Evolutionary conservation across 2,329 filamentous ascomycete species (phyloP), one percentile per base, ranked within the genome.

Genomic region (Xylogone sp.): DNA sequence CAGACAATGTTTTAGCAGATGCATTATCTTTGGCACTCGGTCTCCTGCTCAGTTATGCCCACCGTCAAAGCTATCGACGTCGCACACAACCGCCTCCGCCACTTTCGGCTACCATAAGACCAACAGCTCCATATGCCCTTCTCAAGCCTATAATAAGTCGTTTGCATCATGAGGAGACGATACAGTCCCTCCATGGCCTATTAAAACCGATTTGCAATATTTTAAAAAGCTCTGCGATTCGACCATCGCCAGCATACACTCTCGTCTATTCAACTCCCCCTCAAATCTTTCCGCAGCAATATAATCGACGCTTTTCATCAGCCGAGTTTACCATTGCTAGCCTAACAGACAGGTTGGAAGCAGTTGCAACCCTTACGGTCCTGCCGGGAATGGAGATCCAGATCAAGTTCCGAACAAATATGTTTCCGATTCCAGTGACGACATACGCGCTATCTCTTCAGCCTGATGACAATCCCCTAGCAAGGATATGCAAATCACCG

Each of bases 11-110:
- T 34, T 65, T 88, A 21, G 87, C 90, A 2, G 79, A 91, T 63
- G 76, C 78, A 6, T 74, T 90, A 22, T 79, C 82, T 2, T 74
- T 88, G 46, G 78, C 82, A 0, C 76, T 96, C 3, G 84, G 90
- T 42, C 77, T 97, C 20, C 76, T 97, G 2, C 81, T 97, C 7
- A 82, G 81, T 46, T 85, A 92, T 57, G 84, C 88, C 2, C 93
- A 97, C 66, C 82, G 87, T 9, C 82, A 88, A 64, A 91, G 86
- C 57, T 81, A 90, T 54, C 75, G 83, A 39, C 79, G 80, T 43
- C 82, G 91, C 49, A 87, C 85, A 1, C 80, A 84, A 24, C 75
- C 83, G 1, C 84, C 85, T 8, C 71, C 74, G 7, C 79, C 84
- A 16, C 60, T 67, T 42, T 59, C 5, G 63, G 84, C 53, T 71